Conservation (phyloP, 2,329 filamentous ascomycete genomes). For the Periconia sp. region DNA sequence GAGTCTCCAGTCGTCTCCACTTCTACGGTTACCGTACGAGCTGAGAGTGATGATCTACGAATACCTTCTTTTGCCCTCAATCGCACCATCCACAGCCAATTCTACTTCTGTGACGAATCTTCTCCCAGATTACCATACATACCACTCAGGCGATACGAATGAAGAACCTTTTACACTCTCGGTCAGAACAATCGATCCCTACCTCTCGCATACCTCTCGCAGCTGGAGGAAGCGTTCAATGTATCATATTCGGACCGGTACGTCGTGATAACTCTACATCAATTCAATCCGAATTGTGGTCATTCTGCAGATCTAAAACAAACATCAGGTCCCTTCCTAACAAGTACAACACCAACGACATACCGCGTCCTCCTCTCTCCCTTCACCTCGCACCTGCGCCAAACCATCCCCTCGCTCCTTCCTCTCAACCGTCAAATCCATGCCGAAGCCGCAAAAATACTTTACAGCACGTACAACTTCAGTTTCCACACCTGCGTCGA, state of each 20-base stretch:
- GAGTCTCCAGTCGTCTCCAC: constrained; percentile 24
- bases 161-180: constrained; percentile 39
- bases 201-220: constrained; percentile 24
- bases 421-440: constrained; percentile 46
- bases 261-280: constrained; percentile 4
- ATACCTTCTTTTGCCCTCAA: constrained; percentile 45
- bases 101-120: constrained; percentile 37
- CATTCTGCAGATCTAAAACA: constrained; percentile 13
- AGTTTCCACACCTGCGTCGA: constrained; percentile 63
- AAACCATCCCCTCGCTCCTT: constrained; percentile 33
- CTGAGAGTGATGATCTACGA: constrained; percentile 52
- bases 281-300: not conserved
- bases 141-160: constrained; percentile 37
- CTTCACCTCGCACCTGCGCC: constrained; percentile 51
- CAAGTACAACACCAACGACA: constrained; percentile 54
- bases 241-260: constrained; percentile 42
- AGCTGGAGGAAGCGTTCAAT: constrained; percentile 39
- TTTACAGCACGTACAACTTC: constrained; percentile 61
- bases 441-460: constrained; percentile 57
- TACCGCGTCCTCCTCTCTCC: constrained; percentile 54
- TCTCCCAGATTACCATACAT: constrained; percentile 46
- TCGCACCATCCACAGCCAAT: constrained; percentile 28
- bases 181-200: constrained; percentile 49
- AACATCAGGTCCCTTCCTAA: constrained; percentile 44
- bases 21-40: constrained; percentile 50